Percentiles rank a stretch among this genome's conserved stretches.
Conservation (phyloP, 495 filamentous ascomycete species). For the Glonium stellatum region DNA sequence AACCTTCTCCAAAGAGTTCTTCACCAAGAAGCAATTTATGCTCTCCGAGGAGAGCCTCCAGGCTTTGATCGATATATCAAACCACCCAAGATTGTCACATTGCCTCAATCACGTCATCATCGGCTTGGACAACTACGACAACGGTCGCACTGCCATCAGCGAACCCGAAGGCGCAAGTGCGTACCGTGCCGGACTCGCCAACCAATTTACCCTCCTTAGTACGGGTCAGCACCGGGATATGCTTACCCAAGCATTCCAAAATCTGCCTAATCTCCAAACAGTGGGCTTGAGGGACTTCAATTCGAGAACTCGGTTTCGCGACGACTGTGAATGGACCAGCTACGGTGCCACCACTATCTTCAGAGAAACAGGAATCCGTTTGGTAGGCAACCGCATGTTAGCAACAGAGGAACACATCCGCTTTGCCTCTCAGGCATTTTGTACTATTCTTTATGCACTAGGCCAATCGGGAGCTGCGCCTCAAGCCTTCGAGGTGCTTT, state of each 20-base stretch:
- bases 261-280: constrained; percentile 42
- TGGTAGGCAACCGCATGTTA: background rate
- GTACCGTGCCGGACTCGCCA: background rate
- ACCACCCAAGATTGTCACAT: constrained; percentile 36
- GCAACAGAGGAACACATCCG: background rate
- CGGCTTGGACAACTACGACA: constrained; percentile 33
- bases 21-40: constrained; percentile 51
- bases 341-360: constrained; percentile 20
- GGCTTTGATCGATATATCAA: constrained; percentile 48
- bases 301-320: constrained; percentile 28
- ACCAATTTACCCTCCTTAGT: constrained; percentile 30
- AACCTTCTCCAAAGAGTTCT: constrained; percentile 48
- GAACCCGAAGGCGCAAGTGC: background rate
- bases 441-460: constrained; percentile 34
- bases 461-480: constrained; percentile 32
- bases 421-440: constrained; percentile 15
- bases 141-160: background rate
- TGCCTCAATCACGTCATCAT: constrained; percentile 46
- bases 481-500: constrained; percentile 37
- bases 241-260: constrained; percentile 45
- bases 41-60: constrained; percentile 42
- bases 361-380: constrained; percentile 10
- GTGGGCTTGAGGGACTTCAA: constrained; percentile 47
- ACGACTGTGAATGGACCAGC: constrained; percentile 24
- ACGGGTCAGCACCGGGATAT: constrained; percentile 41